Percentiles rank a stretch among this genome's conserved stretches.
Conservation (phyloP, 106 monocot species). For the Amphibolis antarctica region DNA sequence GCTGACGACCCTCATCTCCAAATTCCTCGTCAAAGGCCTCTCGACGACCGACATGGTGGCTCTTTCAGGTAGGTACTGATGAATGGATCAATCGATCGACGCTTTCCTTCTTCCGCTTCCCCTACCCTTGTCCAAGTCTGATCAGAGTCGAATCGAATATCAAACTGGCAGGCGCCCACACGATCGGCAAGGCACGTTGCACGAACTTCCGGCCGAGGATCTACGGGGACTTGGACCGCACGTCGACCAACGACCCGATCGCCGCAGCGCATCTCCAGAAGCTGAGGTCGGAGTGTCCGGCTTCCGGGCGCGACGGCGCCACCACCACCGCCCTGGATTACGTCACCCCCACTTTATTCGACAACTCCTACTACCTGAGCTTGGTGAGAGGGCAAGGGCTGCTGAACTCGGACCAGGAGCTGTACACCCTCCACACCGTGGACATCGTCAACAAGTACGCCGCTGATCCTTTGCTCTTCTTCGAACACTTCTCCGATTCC, state of each 20-base stretch:
- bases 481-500: constrained; percentile 73
- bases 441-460: constrained; percentile 51
- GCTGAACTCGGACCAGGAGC: constrained; percentile 82
- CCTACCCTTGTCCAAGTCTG: not conserved
- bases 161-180: constrained; percentile 48
- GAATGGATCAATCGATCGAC: not conserved
- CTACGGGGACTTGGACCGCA: constrained; percentile 32
- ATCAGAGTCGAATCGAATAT: not conserved
- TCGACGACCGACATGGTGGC: constrained; percentile 65
- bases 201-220: constrained; percentile 50
- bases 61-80: constrained; percentile 40
- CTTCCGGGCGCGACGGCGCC: constrained; percentile 25
- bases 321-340: constrained; percentile 51
- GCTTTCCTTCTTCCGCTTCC: not conserved
- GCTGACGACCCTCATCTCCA: constrained; percentile 43
- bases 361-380: constrained; percentile 50
- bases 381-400: constrained; percentile 54
- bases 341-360: constrained; percentile 44
- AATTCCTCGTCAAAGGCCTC: constrained; percentile 67
- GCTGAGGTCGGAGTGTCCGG: constrained; percentile 1
- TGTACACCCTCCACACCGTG: constrained; percentile 48
- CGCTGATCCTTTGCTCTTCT: constrained; percentile 37
- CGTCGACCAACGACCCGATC: constrained; percentile 4
- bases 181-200: constrained; percentile 69
- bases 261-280: constrained; percentile 6